phyloP scores from a whole-genome alignment of 345 rosid species.

The Ricinus communis region DNA sequence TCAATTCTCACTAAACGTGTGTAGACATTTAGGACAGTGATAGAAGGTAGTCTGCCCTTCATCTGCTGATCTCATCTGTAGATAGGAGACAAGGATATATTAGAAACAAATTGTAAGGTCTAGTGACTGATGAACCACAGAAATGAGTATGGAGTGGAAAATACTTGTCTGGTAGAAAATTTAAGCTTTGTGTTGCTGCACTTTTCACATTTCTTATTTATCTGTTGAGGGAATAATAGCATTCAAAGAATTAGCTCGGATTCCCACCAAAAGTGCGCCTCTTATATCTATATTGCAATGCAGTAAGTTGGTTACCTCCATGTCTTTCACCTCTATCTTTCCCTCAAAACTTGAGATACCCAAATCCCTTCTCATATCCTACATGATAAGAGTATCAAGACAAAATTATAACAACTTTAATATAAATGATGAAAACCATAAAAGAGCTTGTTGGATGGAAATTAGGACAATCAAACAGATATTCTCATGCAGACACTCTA shows the following conservation, averaged over 20 bases:
- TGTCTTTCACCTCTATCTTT: constrained; percentile 31
- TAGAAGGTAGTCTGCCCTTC: constrained; percentile 30
- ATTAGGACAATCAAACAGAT: too few relatives aligned
- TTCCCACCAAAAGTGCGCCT: too few relatives aligned
- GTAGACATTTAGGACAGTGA: constrained; percentile 15
- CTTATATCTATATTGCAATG: not conserved
- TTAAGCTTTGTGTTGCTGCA: constrained; percentile 27
- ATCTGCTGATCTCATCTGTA: constrained; percentile 31
- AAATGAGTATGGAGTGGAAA: not conserved
- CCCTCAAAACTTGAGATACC: constrained; percentile 30
- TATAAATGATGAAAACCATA: not conserved
- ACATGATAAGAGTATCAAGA: not conserved
- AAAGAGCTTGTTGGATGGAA: not conserved
- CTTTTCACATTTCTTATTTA: constrained; percentile 21
- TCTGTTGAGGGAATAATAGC: constrained; percentile 8
- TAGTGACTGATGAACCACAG: not conserved
- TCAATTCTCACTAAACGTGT: constrained; percentile 25
- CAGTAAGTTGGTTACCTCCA: constrained; percentile 22
- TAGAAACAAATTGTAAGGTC: not conserved
- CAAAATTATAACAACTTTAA: not conserved
- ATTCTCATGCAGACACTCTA: too few relatives aligned
- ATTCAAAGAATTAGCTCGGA: not conserved
- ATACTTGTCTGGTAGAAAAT: constrained; percentile 26
- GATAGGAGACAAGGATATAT: not conserved
- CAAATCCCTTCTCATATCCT: constrained; percentile 30